phyloP scores from a whole-genome alignment of 2,329 filamentous ascomycete genomes.

The Penicillium sp. region DNA sequence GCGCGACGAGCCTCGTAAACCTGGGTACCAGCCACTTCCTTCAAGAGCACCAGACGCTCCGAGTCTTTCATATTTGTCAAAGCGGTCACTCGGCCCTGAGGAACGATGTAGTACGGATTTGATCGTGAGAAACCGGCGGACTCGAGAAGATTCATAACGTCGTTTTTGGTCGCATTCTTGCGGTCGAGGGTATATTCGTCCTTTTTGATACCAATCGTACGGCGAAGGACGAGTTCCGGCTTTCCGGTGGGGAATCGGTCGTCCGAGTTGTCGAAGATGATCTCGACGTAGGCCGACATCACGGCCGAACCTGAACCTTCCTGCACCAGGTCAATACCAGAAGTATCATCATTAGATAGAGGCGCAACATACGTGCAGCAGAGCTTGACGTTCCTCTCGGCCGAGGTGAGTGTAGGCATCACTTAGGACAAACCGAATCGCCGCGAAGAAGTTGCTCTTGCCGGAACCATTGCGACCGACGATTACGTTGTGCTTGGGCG shows the following conservation, averaged over 20 bases:
- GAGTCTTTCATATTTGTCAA: slow-evolving; percentile 99
- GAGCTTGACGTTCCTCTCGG: slow-evolving; percentile 90
- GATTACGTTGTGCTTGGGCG: slow-evolving; percentile 95
- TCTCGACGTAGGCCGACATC: slow-evolving; percentile 99
- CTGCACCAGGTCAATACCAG: slow-evolving; percentile 43
- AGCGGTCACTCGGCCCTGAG: slow-evolving; percentile 92
- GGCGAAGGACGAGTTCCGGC: slow-evolving; percentile 85
- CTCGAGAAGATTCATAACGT: slow-evolving; percentile 94
- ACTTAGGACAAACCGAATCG: slow-evolving; percentile 96
- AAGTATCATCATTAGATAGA: neutral
- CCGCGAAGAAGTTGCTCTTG: slow-evolving; percentile 99
- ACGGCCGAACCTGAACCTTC: slow-evolving; percentile 97
- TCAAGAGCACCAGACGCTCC: slow-evolving; percentile 85
- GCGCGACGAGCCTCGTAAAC: slow-evolving; percentile 92
- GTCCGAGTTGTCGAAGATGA: slow-evolving; percentile 98
- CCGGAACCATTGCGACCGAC: slow-evolving; percentile 98
- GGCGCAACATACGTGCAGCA: slow-evolving; percentile 71
- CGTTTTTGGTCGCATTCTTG: slow-evolving; percentile 92
- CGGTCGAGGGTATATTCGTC: slow-evolving; percentile 98
- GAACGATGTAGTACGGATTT: slow-evolving; percentile 99
- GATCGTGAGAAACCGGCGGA: slow-evolving; percentile 95
- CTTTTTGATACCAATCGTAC: slow-evolving; percentile 96
- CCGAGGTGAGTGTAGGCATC: slow-evolving; percentile 97
- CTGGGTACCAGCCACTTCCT: slow-evolving; percentile 97
- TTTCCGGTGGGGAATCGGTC: slow-evolving; percentile 93